These are phyloP conservation scores for Pseudonitzschia multiseries DNA, from an alignment of 108 stramenopile species.

Conservation along the genomic window DNA sequence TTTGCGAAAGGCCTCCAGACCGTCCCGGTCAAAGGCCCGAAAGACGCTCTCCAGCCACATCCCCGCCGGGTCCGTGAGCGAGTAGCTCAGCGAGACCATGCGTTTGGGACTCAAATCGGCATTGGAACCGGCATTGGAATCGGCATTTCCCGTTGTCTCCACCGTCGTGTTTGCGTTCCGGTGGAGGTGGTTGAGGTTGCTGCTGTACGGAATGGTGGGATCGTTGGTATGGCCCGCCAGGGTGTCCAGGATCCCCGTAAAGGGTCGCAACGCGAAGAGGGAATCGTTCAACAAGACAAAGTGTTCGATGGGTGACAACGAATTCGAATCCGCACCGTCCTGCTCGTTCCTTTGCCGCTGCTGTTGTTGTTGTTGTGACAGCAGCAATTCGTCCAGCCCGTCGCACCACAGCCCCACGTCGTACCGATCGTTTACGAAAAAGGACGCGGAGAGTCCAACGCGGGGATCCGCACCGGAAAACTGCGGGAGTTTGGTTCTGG, in stretches of 20 bases:
- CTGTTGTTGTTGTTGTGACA: not conserved
- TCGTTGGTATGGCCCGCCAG: not conserved
- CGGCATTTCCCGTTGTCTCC: too few species aligned
- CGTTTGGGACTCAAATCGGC: not conserved
- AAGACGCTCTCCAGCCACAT: conserved; percentile 24
- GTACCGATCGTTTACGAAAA: conserved; percentile 37
- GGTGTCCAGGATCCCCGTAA: conserved; percentile 21
- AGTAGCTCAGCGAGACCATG: conserved; percentile 8
- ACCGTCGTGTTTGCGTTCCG: too few species aligned
- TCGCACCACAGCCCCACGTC: conserved; percentile 47
- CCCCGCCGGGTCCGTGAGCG: not conserved
- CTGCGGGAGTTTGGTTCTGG: conserved; percentile 2
- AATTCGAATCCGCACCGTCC: too few species aligned
- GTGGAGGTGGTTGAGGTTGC: not conserved
- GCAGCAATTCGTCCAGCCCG: conserved; percentile 5
- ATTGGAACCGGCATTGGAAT: too few species aligned
- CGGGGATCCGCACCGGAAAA: not conserved
- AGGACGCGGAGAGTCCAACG: not conserved
- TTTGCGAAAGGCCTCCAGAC: not conserved
- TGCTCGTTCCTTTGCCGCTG: not conserved
- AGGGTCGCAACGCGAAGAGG: conserved; percentile 14
- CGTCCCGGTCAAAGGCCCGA: conserved; percentile 8
- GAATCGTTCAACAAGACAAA: conserved; percentile 21
- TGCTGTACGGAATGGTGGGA: not conserved
- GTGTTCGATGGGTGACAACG: not conserved